phyloP scores from a whole-genome alignment of 2,329 filamentous ascomycete species.

The Cercospora zeina region DNA sequence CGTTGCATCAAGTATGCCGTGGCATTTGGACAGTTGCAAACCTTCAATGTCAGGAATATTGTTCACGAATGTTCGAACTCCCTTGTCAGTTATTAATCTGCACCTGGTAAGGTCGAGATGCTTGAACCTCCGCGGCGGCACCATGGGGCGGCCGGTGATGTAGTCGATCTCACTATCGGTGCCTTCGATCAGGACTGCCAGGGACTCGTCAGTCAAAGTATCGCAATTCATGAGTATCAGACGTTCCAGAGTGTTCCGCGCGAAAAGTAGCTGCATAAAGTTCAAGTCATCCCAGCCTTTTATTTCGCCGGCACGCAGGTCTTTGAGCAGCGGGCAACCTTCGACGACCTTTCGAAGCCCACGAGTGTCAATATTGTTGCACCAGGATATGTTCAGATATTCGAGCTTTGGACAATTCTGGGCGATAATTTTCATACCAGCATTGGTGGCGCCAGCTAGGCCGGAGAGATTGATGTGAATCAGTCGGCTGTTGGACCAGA shows the following conservation, averaged over 20 bases:
- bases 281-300: conserved; percentile 73
- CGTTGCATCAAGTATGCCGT: conserved; percentile 69
- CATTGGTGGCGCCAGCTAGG: conserved; percentile 75
- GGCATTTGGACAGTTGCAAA: conserved; percentile 77
- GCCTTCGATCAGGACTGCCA: conserved; percentile 75
- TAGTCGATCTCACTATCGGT: conserved; percentile 75
- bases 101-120: conserved; percentile 86
- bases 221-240: conserved; percentile 77
- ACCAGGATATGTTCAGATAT: conserved; percentile 89
- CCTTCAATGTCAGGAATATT: conserved; percentile 79
- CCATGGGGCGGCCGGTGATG: conserved; percentile 72
- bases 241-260: conserved; percentile 78
- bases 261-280: conserved; percentile 73
- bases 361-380: conserved; percentile 75
- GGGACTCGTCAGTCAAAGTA: conserved; percentile 71
- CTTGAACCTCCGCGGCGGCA: conserved; percentile 73
- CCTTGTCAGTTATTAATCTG: conserved; percentile 67
- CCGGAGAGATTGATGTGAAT: conserved; percentile 86
- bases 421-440: conserved; percentile 81
- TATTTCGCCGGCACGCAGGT: conserved; percentile 80
- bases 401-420: conserved; percentile 79
- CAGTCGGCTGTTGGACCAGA: conserved; percentile 75
- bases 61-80: conserved; percentile 69
- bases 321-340: conserved; percentile 70
- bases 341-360: conserved; percentile 73